Conservation (phyloP, 495 filamentous ascomycete species). For the Cladorrhinum samala region DNA sequence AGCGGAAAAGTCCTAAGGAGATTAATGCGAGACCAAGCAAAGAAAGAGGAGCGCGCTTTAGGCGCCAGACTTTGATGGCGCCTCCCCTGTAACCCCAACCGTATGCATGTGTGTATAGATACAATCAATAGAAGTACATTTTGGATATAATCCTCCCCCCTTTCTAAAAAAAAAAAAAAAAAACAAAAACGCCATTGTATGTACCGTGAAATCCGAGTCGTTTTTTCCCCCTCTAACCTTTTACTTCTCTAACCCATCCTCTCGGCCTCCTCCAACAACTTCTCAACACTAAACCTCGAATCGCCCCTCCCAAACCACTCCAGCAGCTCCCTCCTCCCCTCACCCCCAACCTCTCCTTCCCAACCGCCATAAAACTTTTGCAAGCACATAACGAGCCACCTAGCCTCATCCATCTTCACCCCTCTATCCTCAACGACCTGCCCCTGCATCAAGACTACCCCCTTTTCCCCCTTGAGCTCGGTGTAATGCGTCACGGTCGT, state of each 20-base stretch:
- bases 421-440: constrained; percentile 69
- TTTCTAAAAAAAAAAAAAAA: too few relatives aligned
- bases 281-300: constrained; percentile 71
- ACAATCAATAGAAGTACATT: neutral
- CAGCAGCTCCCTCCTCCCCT: constrained; percentile 57
- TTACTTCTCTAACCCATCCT: constrained; percentile 46
- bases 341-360: constrained; percentile 42
- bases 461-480: constrained; percentile 66
- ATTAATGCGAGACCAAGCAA: constrained; percentile 43
- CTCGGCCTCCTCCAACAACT: constrained; percentile 80
- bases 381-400: constrained; percentile 86
- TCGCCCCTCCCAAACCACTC: constrained; percentile 78
- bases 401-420: constrained; percentile 69
- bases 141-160: neutral
- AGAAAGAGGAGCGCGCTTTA: constrained; percentile 26
- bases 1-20: constrained; percentile 86
- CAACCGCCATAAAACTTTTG: constrained; percentile 78
- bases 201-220: too few relatives aligned
- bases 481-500: constrained; percentile 88
- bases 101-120: neutral
- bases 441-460: constrained; percentile 78
- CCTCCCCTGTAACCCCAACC: too few relatives aligned
- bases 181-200: too few relatives aligned
- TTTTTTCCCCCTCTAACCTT: too few relatives aligned
- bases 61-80: constrained; percentile 31